Conservation (phyloP, 805 yeast species). For the Sugiyamaella qingdaonensis region DNA sequence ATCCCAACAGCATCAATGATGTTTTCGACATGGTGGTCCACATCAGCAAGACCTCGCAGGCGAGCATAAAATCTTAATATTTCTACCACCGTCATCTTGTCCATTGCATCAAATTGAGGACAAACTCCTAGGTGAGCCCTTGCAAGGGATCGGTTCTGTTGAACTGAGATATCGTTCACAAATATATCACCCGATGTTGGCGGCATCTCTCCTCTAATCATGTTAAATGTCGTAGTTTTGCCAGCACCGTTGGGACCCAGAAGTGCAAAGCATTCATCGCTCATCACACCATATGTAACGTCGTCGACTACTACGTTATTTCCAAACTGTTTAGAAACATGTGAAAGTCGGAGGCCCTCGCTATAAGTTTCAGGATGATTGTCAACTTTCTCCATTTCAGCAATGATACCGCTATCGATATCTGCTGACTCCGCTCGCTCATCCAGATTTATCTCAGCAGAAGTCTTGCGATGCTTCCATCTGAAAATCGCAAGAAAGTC, state of each 20-base stretch:
- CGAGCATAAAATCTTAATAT: slow-evolving; percentile 32
- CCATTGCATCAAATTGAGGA: slow-evolving; percentile 39
- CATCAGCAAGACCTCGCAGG: slow-evolving; percentile 29
- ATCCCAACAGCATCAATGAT: slow-evolving; percentile 35
- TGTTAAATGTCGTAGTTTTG: slow-evolving; percentile 35
- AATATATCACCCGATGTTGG: slow-evolving; percentile 30
- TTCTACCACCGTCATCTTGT: slow-evolving; percentile 32
- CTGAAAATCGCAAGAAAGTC: slow-evolving; percentile 1
- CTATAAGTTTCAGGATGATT: slow-evolving; percentile 16
- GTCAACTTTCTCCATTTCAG: slow-evolving; percentile 27
- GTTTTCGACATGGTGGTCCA: slow-evolving; percentile 28
- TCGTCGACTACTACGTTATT: slow-evolving; percentile 30
- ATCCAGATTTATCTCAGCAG: slow-evolving; percentile 2
- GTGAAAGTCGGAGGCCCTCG: slow-evolving; percentile 29
- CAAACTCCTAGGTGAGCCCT: slow-evolving; percentile 35
- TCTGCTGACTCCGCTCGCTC: background rate
- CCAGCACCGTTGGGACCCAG: slow-evolving; percentile 39
- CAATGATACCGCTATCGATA: slow-evolving; percentile 22
- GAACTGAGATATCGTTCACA: slow-evolving; percentile 29
- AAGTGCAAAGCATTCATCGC: slow-evolving; percentile 34
- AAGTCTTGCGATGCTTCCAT: slow-evolving; percentile 1
- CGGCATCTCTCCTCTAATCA: slow-evolving; percentile 35
- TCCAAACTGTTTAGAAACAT: slow-evolving; percentile 29
- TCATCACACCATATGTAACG: slow-evolving; percentile 33
- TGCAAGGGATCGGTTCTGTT: slow-evolving; percentile 28